Percentiles rank a stretch among this genome's conserved stretches.
Conservation (phyloP, 352 stramenopile genomes). For the Phytophthora constricta region DNA sequence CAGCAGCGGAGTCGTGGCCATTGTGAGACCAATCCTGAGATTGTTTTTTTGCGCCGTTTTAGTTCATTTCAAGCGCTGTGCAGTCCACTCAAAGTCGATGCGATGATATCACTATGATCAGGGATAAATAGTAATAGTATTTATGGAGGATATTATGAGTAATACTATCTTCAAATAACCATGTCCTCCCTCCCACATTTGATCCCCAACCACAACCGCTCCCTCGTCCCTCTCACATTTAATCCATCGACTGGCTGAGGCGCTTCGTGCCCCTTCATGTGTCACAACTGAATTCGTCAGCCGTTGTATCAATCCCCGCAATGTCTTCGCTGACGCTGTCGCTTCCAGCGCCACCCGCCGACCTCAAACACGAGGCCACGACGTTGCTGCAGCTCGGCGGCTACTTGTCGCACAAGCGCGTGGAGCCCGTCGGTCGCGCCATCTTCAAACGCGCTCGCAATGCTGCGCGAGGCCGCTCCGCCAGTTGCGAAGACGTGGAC, state of each 20-base stretch:
- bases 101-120: no score
- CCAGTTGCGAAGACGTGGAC: conserved; percentile 78
- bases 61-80: no score
- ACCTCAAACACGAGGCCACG: conserved; percentile 62
- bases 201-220: no score
- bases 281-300: conserved; percentile 16
- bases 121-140: no score
- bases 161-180: no score
- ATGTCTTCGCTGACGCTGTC: conserved; percentile 63
- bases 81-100: no score
- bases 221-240: no score
- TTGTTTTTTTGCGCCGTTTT: conserved; percentile 4
- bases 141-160: no score
- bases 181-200: no score
- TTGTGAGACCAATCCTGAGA: conserved; percentile 8
- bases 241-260: neutral
- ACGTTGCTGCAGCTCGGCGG: conserved; percentile 66
- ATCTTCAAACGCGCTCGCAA: conserved; percentile 83
- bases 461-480: conserved; percentile 72
- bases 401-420: conserved; percentile 79
- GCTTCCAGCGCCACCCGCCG: conserved; percentile 62
- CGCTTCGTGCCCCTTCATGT: neutral
- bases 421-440: conserved; percentile 74
- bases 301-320: neutral
- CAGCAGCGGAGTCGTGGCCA: neutral